phyloP scores from a whole-genome alignment of 768 basidiomycete genomes.

The Lactarius psammicola region DNA sequence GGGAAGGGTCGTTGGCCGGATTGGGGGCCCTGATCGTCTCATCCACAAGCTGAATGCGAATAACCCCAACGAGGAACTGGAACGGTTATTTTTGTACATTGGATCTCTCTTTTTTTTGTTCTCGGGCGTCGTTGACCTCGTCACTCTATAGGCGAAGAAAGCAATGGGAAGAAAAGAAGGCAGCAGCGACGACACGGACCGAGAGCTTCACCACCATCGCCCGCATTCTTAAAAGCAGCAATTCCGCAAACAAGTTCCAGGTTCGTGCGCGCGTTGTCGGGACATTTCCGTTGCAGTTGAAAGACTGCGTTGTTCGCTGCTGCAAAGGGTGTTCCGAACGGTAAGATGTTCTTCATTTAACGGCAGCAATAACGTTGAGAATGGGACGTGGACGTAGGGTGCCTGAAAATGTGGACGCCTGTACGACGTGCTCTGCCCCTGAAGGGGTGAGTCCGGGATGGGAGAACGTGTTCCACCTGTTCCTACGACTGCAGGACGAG shows the following conservation, averaged over 20 bases:
- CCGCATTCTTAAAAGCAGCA: slow-evolving; percentile 6
- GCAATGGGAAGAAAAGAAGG: slow-evolving; percentile 9
- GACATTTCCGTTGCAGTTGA: slow-evolving; percentile 20
- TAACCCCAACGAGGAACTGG: slow-evolving; percentile 21
- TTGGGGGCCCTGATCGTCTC: slow-evolving; percentile 29
- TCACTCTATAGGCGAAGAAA: slow-evolving; percentile 15
- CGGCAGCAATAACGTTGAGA: not conserved
- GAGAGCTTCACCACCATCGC: slow-evolving; percentile 21
- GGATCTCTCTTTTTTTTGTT: not conserved
- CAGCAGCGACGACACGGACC: not conserved
- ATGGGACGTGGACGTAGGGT: slow-evolving; percentile 11
- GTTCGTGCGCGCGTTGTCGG: slow-evolving; percentile 26
- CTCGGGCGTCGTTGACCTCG: not conserved
- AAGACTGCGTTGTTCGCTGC: slow-evolving; percentile 19
- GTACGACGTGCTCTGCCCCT: slow-evolving; percentile 9
- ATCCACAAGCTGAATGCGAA: slow-evolving; percentile 22
- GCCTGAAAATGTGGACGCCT: slow-evolving; percentile 2
- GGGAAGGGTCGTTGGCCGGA: slow-evolving; percentile 18
- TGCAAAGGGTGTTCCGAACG: slow-evolving; percentile 21
- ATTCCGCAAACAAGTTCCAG: slow-evolving; percentile 18
- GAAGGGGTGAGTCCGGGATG: not conserved
- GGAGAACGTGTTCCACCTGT: slow-evolving; percentile 21
- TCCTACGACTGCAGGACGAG: slow-evolving; percentile 27
- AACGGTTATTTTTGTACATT: slow-evolving; percentile 19
- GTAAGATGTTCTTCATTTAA: not conserved